These are phyloP conservation scores for Beauveria caledonica DNA, from an alignment of 2,329 filamentous ascomycete species.

Conservation along the genomic window DNA sequence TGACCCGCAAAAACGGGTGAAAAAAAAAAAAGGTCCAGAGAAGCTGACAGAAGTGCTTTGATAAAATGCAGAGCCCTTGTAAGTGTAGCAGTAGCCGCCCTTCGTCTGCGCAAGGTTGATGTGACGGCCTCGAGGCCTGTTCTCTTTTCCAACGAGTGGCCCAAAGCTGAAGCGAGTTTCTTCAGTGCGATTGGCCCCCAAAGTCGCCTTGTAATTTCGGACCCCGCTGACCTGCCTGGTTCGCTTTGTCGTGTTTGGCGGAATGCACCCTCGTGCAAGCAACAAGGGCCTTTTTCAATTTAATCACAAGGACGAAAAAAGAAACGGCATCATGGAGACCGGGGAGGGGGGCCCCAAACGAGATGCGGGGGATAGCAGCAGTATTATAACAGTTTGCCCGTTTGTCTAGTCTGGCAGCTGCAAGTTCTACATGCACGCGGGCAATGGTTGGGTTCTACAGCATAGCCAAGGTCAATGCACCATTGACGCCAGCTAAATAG, in stretches of 20 bases:
- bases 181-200: conserved; percentile 1
- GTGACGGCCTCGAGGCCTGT: not conserved
- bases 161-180: not conserved
- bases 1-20: not conserved
- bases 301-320: not conserved
- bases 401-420: too few species aligned
- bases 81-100: not conserved
- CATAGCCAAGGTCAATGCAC: not conserved
- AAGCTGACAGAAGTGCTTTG: not conserved
- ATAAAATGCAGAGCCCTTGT: not conserved
- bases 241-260: not conserved
- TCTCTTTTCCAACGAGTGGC: not conserved
- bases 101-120: not conserved
- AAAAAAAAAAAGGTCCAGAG: not conserved
- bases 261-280: not conserved
- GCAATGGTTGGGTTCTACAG: not conserved
- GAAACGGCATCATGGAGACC: not conserved
- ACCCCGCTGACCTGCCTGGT: not conserved
- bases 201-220: conserved; percentile 7
- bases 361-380: not conserved
- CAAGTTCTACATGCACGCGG: too few species aligned
- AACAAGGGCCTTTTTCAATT: not conserved
- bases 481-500: not conserved
- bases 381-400: not conserved
- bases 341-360: not conserved